phyloP scores from a whole-genome alignment of 495 filamentous ascomycete species.

The Neurospora sp. region DNA sequence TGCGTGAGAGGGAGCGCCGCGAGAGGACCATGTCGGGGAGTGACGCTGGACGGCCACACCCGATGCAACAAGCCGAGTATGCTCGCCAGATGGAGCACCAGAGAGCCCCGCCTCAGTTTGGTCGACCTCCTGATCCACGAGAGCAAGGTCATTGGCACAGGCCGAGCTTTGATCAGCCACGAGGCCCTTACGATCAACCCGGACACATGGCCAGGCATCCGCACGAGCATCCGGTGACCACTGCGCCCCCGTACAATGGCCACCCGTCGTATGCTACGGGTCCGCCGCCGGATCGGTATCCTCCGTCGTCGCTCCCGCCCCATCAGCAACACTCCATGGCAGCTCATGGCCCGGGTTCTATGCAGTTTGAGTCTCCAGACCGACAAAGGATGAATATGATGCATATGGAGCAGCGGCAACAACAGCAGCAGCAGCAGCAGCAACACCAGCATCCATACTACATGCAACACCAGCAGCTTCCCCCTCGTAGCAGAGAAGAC shows the following conservation, averaged over 20 bases:
- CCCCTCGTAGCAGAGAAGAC: conserved; percentile 24
- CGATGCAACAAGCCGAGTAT: conserved; percentile 21
- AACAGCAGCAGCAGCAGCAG: conserved; percentile 21
- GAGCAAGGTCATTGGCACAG: conserved; percentile 35
- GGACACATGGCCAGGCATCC: conserved; percentile 27
- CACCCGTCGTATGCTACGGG: conserved; percentile 37
- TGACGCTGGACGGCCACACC: conserved; percentile 17
- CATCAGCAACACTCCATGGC: conserved; percentile 28
- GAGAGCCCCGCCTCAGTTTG: conserved; percentile 22
- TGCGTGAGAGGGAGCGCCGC: conserved; percentile 18
- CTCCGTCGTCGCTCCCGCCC: conserved; percentile 30
- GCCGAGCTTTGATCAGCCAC: conserved; percentile 29
- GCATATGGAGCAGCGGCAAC: conserved; percentile 19
- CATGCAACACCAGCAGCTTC: conserved; percentile 17
- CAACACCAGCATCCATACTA: conserved; percentile 3
- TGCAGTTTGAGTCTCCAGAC: conserved; percentile 41
- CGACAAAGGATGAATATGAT: conserved; percentile 26
- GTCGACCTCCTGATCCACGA: conserved; percentile 32
- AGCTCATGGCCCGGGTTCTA: conserved; percentile 25
- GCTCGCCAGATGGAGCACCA: conserved; percentile 23
- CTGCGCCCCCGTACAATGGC: conserved; percentile 30
- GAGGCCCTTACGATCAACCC: conserved; percentile 30
- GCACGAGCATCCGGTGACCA: conserved; percentile 32
- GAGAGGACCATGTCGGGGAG: conserved; percentile 29
- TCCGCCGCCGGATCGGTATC: conserved; percentile 37